phyloP scores from a whole-genome alignment of 2,329 filamentous ascomycete species.

The Colletotrichum paranaense region DNA sequence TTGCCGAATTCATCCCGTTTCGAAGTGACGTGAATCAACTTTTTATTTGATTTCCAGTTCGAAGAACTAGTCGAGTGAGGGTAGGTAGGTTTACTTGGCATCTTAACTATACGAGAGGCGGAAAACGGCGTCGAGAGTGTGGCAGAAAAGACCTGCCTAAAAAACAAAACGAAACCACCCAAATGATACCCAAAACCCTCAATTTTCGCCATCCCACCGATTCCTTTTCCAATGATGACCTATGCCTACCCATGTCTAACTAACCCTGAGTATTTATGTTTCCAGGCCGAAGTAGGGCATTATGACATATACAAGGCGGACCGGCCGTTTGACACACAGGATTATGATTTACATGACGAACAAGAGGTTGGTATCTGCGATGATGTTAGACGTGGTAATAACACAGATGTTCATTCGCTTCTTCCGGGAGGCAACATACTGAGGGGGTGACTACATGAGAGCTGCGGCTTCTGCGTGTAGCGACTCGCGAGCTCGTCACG shows the following conservation, averaged over 20 bases:
- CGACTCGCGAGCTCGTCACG: constrained; percentile 89
- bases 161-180: not conserved
- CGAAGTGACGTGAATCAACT: not conserved
- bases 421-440: constrained; percentile 67
- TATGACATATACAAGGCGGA: constrained; percentile 25
- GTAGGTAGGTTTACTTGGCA: not conserved
- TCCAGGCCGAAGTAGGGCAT: constrained; percentile 11
- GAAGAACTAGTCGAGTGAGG: not conserved
- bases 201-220: constrained; percentile 5
- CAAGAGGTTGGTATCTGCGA: constrained; percentile 69
- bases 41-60: not conserved
- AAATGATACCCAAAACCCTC: not conserved
- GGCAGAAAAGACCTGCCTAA: not conserved
- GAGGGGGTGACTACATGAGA: constrained; percentile 96
- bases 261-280: not conserved
- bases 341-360: constrained; percentile 67
- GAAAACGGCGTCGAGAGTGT: not conserved
- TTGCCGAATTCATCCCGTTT: not conserved
- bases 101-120: not conserved
- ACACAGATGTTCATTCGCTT: not conserved
- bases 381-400: constrained; percentile 6
- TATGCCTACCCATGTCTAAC: constrained; percentile 10
- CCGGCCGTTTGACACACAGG: constrained; percentile 17
- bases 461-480: constrained; percentile 94
- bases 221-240: constrained; percentile 14